Evolutionary conservation across 805 yeast species (phyloP).

Genomic region (Candida sakaeoensis): DNA sequence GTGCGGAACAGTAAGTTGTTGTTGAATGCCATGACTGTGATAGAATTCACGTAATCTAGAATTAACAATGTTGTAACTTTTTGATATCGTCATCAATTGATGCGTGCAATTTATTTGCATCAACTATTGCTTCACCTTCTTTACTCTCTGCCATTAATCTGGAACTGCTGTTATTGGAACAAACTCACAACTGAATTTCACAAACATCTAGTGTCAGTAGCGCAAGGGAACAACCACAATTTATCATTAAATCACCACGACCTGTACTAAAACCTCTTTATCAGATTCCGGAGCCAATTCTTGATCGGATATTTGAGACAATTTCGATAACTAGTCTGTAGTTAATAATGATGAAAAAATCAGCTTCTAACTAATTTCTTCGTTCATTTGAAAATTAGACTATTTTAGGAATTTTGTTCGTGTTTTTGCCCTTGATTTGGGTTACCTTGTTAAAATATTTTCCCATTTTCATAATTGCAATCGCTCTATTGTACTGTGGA

Average conservation of each 20-base stretch:
- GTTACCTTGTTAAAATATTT: neutral
- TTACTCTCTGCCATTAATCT: neutral
- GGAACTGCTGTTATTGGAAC: neutral
- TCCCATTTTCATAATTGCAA: neutral
- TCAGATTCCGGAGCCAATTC: neutral
- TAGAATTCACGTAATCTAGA: too few species aligned
- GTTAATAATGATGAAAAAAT: neutral
- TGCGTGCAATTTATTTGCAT: neutral
- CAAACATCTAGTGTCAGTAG: neutral
- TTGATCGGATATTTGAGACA: neutral
- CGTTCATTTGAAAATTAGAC: neutral
- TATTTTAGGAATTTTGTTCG: neutral
- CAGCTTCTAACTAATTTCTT: neutral
- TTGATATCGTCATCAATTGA: neutral
- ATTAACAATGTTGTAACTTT: neutral
- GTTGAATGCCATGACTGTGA: too few species aligned
- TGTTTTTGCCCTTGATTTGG: neutral
- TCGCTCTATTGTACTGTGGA: neutral
- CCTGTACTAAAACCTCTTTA: too few species aligned
- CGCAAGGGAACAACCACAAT: too few species aligned
- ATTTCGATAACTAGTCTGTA: neutral
- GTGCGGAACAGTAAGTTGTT: too few species aligned
- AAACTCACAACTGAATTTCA: too few species aligned
- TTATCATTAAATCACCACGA: too few species aligned
- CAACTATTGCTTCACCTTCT: neutral